Percentiles rank a stretch among this genome's conserved stretches.
Evolutionary conservation across 2,329 filamentous ascomycete genomes (phyloP).

Genomic region (Dactylellina haptotyla): DNA sequence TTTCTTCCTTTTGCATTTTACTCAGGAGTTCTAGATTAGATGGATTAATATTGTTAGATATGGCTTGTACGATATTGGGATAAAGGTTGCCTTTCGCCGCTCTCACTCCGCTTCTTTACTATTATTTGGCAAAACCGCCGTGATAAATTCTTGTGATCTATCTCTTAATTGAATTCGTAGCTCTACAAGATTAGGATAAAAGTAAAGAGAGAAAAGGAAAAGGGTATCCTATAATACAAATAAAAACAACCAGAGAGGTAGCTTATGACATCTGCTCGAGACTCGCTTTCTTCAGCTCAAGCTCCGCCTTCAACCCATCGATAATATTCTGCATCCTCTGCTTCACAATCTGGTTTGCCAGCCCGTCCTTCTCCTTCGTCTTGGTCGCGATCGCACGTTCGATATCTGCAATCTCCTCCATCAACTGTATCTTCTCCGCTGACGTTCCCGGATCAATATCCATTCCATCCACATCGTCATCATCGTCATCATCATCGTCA

Average conservation of each 20-base stretch:
- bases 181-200: neutral
- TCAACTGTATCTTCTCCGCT: conserved; percentile 64
- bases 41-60: neutral
- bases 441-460: conserved; percentile 67
- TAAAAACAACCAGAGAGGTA: neutral
- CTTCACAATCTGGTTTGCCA: conserved; percentile 66
- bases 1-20: neutral
- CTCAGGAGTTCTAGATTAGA: neutral
- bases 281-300: conserved; percentile 66
- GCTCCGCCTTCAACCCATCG: conserved; percentile 66
- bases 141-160: neutral
- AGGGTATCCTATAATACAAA: conserved; percentile 31
- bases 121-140: no score
- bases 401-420: conserved; percentile 68
- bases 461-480: conserved; percentile 60
- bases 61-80: conserved; percentile 19
- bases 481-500: conserved; percentile 62
- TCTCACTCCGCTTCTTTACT: conserved; percentile 2
- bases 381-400: conserved; percentile 65
- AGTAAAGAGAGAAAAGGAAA: neutral
- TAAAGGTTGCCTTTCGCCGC: conserved; percentile 6
- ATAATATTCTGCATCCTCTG: conserved; percentile 65
- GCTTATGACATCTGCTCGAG: conserved; percentile 57
- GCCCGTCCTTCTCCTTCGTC: conserved; percentile 62
- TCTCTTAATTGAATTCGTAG: neutral